Base-by-base conservation (phyloP, 345 rosid species). In the Psidium friedrichsthalianum region DNA sequence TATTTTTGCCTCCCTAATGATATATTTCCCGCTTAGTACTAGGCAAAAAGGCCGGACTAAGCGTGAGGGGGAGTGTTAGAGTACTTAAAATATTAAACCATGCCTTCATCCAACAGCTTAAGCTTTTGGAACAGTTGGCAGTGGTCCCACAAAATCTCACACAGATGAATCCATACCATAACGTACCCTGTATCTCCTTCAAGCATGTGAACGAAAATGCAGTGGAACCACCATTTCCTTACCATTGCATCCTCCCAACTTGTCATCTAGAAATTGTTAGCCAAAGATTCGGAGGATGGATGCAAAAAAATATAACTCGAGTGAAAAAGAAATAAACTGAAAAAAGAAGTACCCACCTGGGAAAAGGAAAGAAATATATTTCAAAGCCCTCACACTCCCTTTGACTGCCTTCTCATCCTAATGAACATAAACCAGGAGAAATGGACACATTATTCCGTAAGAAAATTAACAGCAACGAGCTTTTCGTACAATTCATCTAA, bases 101-200 rank as follows among this genome's bases (percentile, higher is more conserved):
- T n/a, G n/a, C n/a, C n/a, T n/a, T n/a, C n/a, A n/a, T n/a, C n/a
- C n/a, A n/a, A n/a, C n/a, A n/a, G n/a, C n/a, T n/a, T n/a, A n/a
- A n/a, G n/a, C n/a, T n/a, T n/a, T n/a, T n/a, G n/a, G n/a, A n/a
- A n/a, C n/a, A n/a, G n/a, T n/a, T n/a, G n/a, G n/a, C n/a, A n/a
- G n/a, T n/a, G n/a, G n/a, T n/a, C n/a, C n/a, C n/a, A n/a, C n/a
- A n/a, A n/a, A n/a, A n/a, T n/a, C n/a, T n/a, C n/a, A n/a, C n/a
- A n/a, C n/a, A n/a, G n/a, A 82, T 3, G 12, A 49, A 22, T 2
- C 53, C 9, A 47, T 21, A 11, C 0, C 53, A 4, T 44, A n/a
- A 56, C 91, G 82, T 89, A 95, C 98, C 98, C 95, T 1, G 96
- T 95, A 90, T 95, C 99, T 87, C 99, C 98, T 92, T 94, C 95